Conservation (phyloP, 108 stramenopile species). For the Thalassiosira profunda region DNA sequence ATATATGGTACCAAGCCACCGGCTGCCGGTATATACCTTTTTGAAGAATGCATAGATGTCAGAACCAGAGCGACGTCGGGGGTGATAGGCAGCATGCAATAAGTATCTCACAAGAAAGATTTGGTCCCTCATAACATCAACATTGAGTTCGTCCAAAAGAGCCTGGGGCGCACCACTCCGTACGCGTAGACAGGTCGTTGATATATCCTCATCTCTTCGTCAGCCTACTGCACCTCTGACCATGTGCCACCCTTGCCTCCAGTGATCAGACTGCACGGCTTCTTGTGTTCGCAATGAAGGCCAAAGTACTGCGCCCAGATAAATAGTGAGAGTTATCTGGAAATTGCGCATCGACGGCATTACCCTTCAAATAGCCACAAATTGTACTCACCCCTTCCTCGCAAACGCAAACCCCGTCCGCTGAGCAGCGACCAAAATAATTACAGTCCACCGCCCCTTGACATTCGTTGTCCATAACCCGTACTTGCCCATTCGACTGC, state of each 20-base stretch:
- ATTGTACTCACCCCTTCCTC: background rate
- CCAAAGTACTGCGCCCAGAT: slow-evolving; percentile 9
- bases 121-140: no score
- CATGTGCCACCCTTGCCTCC: slow-evolving; percentile 3
- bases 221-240: no score
- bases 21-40: slow-evolving; percentile 20
- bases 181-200: no score
- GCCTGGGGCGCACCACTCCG: no score
- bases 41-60: no score
- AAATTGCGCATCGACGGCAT: slow-evolving; percentile 6
- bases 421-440: slow-evolving; percentile 6
- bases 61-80: no score
- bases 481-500: background rate
- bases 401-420: background rate
- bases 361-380: background rate
- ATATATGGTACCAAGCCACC: slow-evolving; percentile 16
- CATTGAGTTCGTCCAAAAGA: no score
- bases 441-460: slow-evolving; percentile 9
- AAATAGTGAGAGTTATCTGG: no score
- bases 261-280: slow-evolving; percentile 16
- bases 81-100: no score
- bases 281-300: slow-evolving; percentile 18
- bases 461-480: slow-evolving; percentile 1
- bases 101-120: no score
- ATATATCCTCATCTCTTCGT: no score